A percentile compares a stretch with the other conserved stretches of the same genome.
These are phyloP conservation scores for Flaveria sonorensis DNA, from an alignment of 129 eudicot genomes.

Conservation along the genomic window DNA sequence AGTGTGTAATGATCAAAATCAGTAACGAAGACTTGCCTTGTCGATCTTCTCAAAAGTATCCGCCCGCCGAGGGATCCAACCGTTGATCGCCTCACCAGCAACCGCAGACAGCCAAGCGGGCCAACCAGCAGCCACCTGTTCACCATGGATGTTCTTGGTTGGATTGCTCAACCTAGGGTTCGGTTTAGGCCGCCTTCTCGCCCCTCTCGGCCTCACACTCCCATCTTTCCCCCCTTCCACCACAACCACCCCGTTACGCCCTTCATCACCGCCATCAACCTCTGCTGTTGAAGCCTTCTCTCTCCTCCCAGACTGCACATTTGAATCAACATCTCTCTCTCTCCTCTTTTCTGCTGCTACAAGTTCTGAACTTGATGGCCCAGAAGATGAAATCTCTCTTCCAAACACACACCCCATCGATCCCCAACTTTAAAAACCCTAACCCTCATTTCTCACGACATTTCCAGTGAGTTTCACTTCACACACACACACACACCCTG, in stretches of 20 bases:
- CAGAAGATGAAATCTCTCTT: constrained; percentile 65
- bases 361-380: constrained; percentile 58
- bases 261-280: constrained; percentile 29
- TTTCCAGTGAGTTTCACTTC: constrained; percentile 25
- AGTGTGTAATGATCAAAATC: neutral
- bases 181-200: constrained; percentile 49
- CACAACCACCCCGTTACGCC: constrained; percentile 38
- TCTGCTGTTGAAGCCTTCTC: constrained; percentile 45
- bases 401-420: constrained; percentile 97
- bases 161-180: constrained; percentile 66
- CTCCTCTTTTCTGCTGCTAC: constrained; percentile 48
- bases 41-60: constrained; percentile 84
- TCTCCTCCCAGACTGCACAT: constrained; percentile 57
- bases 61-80: constrained; percentile 88
- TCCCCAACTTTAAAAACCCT: constrained; percentile 43
- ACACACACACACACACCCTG: constrained; percentile 35
- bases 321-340: constrained; percentile 49
- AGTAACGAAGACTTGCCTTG: constrained; percentile 47
- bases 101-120: constrained; percentile 88
- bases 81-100: constrained; percentile 83
- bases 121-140: constrained; percentile 97
- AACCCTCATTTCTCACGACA: constrained; percentile 82
- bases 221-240: constrained; percentile 37
- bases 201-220: constrained; percentile 34
- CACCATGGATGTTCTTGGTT: constrained; percentile 60